Evolutionary conservation across 2,329 filamentous ascomycete genomes (phyloP), one percentile per base, ranked within the genome.

Genomic region (Sporothrix brunneoviolacea): DNA sequence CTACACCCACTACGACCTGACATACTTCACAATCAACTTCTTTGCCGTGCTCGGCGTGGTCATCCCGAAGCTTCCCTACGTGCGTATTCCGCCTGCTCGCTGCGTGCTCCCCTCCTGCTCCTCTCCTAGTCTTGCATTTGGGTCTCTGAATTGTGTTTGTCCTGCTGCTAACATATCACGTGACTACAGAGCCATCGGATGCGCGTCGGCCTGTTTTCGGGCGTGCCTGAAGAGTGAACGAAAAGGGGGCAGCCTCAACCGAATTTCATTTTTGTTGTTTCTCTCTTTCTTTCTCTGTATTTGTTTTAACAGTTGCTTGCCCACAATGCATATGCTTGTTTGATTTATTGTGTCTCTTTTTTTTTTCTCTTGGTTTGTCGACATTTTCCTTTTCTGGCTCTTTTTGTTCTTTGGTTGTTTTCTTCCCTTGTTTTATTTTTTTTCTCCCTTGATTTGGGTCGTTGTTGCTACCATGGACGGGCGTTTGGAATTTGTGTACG

Each of bases 1-100:
- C 70, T 98, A 97, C 71, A 97, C 93, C 41, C 91, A 97, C 70
- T 98, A 97, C 75, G 91, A 96, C 70, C 69, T 96, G 65, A 87
- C 89, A 39, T 97, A 95, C 70, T 98, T 98, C 65, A 89, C 87
- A 61, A 93, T 98, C 73, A 98, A 98, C 73, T 91, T 95, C 66
- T 72, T 96, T 62, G 93, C 93, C 51, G 88, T 94, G 35, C 73
- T 98, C 64, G 89, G 79, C 39, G 93, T 98, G 50, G 87, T 98
- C 53, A 93, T 98, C 65, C 93, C 93, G 36, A 98, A 98, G 72
- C 73, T 98, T 59, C 93, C 93, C 59, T 91, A 88, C 66, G 91
- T 97, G 77, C 69, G 91, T 47, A 45, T 35, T 32, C 16, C 38
- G 8, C n/a, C 9, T 5, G 9, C 35, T n/a, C n/a, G n/a, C n/a